Base-by-base conservation (phyloP, 2,329 filamentous ascomycete species). In the Mycosphaerella sp. region DNA sequence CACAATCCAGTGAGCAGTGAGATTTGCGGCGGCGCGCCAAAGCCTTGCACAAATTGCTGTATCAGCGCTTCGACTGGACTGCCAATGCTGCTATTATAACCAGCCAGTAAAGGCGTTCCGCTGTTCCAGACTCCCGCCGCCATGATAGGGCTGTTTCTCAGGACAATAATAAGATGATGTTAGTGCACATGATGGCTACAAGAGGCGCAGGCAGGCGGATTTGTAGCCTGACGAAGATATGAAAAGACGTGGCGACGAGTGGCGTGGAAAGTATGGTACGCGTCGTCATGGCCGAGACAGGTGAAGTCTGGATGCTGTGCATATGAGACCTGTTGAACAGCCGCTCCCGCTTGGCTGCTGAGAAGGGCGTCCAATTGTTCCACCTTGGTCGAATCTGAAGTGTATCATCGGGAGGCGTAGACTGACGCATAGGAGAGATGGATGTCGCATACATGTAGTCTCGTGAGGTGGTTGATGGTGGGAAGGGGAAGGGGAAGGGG, bases 1-100 rank as follows among this genome's bases (percentile, higher is more conserved):
- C 46, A 49, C 5, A 49, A 29, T 11, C 36, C 46, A 10, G 14
- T 41, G 23, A 49, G 34, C 2, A 49, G 38, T 9, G 46, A 49
- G 21, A 49, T 49, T 6, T 26, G 17, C 12, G 46, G 36, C 39
- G 36, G 11, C 26, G 2, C 34, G 26, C 10, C 9, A 26, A 48
- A 48, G 21, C 46, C 32, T 48, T 48, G 46, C 14, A 38, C 29
- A 21, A 48, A 23, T 17, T 39, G 36, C 46, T 49, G 46, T 34
- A 41, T 34, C 6, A 41, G 21, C 34, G 17, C 32, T 26, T 31
- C 34, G 17, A 49, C n/a, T n/a, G 36, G 36, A 34, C 39, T 40
- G 21, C 46, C 39, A 7, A 49, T 8, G 11, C 39, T 12, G 14
- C 26, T 32, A 17, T 14, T 41, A 40, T 49, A 41, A 5, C 9